phyloP scores from a whole-genome alignment of 257 asterid genomes.

The Solanum ossicruentum region DNA sequence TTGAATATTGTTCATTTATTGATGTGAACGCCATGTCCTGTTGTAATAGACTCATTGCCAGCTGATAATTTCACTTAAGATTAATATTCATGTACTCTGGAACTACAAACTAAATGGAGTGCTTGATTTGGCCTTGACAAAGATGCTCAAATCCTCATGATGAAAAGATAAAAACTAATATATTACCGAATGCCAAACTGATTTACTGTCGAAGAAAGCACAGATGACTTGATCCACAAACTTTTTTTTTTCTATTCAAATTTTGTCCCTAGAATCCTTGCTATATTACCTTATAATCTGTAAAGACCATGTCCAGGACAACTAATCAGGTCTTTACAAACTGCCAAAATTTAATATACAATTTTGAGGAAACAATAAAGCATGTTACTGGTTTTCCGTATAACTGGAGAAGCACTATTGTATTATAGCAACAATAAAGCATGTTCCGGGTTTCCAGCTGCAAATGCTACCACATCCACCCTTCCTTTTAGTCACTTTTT shows the following conservation, averaged over 20 bases:
- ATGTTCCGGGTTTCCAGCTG: background rate
- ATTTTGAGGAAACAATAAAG: background rate
- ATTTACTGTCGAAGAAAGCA: background rate
- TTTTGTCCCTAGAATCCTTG: background rate
- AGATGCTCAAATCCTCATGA: background rate
- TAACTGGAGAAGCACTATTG: background rate
- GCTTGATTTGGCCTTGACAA: background rate
- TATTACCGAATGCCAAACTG: background rate
- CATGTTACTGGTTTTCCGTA: no score
- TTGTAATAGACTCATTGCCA: background rate
- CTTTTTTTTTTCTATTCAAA: background rate
- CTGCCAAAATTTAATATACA: background rate
- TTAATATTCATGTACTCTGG: background rate
- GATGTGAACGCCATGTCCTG: background rate
- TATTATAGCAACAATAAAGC: background rate
- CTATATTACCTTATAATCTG: background rate
- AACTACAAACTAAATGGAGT: background rate
- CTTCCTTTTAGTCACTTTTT: background rate
- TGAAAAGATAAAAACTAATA: background rate
- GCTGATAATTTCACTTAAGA: background rate
- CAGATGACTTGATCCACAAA: background rate
- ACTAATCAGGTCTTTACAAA: background rate
- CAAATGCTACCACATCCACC: background rate
- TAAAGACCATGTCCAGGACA: background rate
- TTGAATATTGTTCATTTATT: background rate